Conservation (phyloP, 495 filamentous ascomycete genomes). For the Thozetella sp. region DNA sequence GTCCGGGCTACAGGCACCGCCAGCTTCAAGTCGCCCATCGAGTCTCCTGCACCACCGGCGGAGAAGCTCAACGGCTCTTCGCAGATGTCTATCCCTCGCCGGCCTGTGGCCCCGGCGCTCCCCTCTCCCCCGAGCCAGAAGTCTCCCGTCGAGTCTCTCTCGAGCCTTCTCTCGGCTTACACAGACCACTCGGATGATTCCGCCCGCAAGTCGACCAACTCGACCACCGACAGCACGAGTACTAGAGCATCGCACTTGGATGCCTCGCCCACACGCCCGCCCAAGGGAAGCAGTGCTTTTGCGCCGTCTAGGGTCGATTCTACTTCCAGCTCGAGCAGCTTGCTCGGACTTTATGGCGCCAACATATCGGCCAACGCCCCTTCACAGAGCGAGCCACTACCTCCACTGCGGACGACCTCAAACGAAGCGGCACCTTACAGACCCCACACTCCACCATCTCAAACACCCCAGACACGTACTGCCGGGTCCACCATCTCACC, state of each 20-base stretch:
- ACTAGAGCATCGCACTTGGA: conserved; percentile 34
- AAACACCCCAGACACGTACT: not conserved
- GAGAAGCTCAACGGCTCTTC: conserved; percentile 9
- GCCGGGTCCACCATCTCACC: not conserved
- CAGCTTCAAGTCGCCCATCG: conserved; percentile 12
- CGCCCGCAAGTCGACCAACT: conserved; percentile 26
- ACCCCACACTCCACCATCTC: conserved; percentile 1
- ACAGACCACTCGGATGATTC: conserved; percentile 37
- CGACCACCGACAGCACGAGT: conserved; percentile 28
- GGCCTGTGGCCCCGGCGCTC: conserved; percentile 22
- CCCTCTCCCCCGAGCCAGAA: not conserved
- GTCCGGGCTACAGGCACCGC: conserved; percentile 14
- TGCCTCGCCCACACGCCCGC: conserved; percentile 18
- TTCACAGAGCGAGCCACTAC: no score
- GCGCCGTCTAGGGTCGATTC: no score
- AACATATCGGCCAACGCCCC: no score
- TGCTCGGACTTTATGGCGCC: no score
- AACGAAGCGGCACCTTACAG: not conserved
- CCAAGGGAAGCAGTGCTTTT: conserved; percentile 3
- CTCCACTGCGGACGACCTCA: no score
- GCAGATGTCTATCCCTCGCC: conserved; percentile 25
- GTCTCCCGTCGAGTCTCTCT: conserved; percentile 38
- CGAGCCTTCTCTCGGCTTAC: conserved; percentile 47
- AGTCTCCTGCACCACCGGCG: conserved; percentile 27
- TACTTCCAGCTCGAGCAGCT: no score